Evolutionary conservation across 192 early-diverging fungal genomes (phyloP).

Genomic region (Martensiomyces pterosporus): DNA sequence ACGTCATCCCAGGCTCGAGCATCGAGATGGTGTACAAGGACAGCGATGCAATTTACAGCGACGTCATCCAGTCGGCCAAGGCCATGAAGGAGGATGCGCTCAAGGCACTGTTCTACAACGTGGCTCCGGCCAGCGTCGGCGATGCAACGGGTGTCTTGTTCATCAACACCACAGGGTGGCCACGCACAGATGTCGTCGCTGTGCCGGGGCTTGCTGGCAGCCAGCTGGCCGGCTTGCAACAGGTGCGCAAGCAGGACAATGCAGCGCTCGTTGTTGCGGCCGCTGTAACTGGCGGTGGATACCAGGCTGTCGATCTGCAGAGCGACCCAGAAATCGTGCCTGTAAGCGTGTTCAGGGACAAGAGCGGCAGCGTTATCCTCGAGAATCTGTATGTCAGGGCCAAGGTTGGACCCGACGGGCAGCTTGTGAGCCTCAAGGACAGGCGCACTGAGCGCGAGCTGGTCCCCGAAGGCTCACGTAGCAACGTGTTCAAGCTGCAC

Average conservation of each 20-base stretch:
- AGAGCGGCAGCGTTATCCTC: conserved; percentile 49
- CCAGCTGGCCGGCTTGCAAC: conserved; percentile 6
- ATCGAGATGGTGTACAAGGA: conserved; percentile 92
- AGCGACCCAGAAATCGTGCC: conserved; percentile 15
- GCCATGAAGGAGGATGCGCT: conserved; percentile 50
- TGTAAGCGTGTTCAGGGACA: conserved; percentile 20
- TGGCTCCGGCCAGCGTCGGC: conserved; percentile 4
- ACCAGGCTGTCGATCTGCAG: conserved; percentile 7
- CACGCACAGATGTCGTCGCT: conserved; percentile 65
- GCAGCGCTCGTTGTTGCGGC: conserved; percentile 28
- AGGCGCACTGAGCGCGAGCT: conserved; percentile 51
- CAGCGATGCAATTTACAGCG: conserved; percentile 54
- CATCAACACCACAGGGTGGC: conserved; percentile 68
- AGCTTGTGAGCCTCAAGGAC: conserved; percentile 67
- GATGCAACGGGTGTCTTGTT: conserved; percentile 39
- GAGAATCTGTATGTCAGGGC: conserved; percentile 74
- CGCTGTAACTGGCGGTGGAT: conserved; percentile 26
- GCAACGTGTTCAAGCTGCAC: conserved; percentile 75
- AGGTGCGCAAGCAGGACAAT: conserved; percentile 27
- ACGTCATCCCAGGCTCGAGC: conserved; percentile 88
- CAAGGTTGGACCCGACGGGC: conserved; percentile 69
- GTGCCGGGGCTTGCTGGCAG: conserved; percentile 38
- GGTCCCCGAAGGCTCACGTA: conserved; percentile 14
- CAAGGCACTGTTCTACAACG: conserved; percentile 25
- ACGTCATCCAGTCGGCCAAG: conserved; percentile 34